Evolutionary conservation across 495 filamentous ascomycete species (phyloP).

Genomic region (Xylaria grammica): DNA sequence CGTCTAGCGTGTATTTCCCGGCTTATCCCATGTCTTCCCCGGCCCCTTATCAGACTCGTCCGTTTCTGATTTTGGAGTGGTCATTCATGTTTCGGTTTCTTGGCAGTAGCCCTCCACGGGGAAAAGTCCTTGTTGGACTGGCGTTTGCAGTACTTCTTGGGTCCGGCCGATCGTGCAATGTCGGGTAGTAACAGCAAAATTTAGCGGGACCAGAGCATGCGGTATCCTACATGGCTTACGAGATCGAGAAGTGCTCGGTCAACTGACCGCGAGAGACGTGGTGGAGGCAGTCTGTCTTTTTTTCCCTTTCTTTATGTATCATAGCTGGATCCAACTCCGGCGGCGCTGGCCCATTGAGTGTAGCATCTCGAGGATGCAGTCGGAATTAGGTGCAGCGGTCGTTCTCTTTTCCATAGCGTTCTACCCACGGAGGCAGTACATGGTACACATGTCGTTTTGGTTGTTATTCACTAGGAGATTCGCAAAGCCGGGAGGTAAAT

Average conservation of each 20-base stretch:
- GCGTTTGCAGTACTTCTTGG: conserved; percentile 32
- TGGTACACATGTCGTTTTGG: neutral
- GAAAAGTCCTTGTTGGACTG: conserved; percentile 15
- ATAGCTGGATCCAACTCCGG: conserved; percentile 1
- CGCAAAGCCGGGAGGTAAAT: neutral
- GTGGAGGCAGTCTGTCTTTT: conserved; percentile 2
- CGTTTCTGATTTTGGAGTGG: conserved; percentile 5
- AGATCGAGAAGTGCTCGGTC: conserved; percentile 12
- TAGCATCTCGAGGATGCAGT: conserved; percentile 1
- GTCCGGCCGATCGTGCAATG: conserved; percentile 28
- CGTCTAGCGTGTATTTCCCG: conserved; percentile 22
- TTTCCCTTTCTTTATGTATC: conserved; percentile 1
- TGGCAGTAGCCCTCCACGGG: conserved; percentile 20
- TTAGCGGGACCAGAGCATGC: conserved; percentile 30
- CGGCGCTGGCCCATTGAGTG: conserved; percentile 4
- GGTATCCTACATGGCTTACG: conserved; percentile 28
- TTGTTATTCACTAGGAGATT: neutral
- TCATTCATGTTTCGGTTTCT: conserved; percentile 17
- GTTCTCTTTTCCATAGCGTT: neutral
- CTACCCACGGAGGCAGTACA: conserved; percentile 8
- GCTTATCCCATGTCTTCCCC: conserved; percentile 20
- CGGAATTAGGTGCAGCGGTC: neutral
- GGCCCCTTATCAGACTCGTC: neutral
- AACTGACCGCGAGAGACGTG: neutral
- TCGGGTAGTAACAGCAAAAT: conserved; percentile 34